Base-by-base conservation (phyloP, 2,329 filamentous ascomycete species). In the Trematosphaeria pertusa region DNA sequence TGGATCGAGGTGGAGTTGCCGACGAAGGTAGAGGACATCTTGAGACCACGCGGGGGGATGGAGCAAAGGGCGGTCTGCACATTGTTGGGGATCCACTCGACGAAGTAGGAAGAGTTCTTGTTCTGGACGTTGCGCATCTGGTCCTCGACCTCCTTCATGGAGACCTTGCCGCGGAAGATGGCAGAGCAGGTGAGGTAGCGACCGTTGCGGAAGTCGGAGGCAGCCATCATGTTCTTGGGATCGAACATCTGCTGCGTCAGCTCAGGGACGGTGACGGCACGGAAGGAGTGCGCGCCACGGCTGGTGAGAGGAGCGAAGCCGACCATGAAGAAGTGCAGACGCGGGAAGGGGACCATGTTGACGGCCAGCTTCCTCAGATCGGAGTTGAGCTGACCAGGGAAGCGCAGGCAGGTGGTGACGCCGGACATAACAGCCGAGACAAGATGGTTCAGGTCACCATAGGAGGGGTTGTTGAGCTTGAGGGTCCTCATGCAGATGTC, bases 201-300 rank as follows among this genome's bases (percentile, higher is more conserved):
- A 77, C 94, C 94, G 79, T 97, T 99, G 72, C 94, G 91, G 91
- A 99, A 99, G 83, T 99, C 94, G 58, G 92, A 95, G 61, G 94
- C 94, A 80, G 94, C 94, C 94, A 99, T 99, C 93, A 99, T 99
- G 88, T 99, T 99, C 91, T 97, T 99, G 72, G 94, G 93, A 83
- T 99, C 94, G 84, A 96, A 99, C 91, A 99, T 97, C 80, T 99
- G 94, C 84, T 99, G 94, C 71, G 94, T 97, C 77, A 99, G 86
- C 84, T 99, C 94, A 48, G 94, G 93, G 54, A 99, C 94, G 72
- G 88, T 92, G 77, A 97, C 89, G 63, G 94, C 93, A 74, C 94
- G 94, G 93, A 97, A 99, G 66, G 89, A 91, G 84, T 95, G 79
- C 63, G 93, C 88, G 69, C 87, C 87, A 77, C 88, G 87, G 80